Evolutionary conservation across 768 basidiomycete species (phyloP), one percentile per base, ranked within the genome.

Genomic region (Clitopilus passeckerianus): DNA sequence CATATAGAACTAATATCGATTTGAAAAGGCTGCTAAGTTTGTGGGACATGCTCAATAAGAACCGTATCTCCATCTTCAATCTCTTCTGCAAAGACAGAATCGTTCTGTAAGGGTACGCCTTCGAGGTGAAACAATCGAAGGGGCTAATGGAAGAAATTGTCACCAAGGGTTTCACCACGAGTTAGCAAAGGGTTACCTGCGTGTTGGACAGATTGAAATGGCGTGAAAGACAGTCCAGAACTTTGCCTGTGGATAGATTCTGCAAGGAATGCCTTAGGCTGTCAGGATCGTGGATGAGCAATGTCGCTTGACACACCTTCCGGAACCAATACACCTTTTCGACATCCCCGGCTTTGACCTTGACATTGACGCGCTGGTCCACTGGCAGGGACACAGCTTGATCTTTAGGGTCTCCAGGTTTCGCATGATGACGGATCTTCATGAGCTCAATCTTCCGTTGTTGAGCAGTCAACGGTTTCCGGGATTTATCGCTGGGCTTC

Each of bases 351-450:
- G 63, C 61, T 4, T 64, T 61, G 5, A 86, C 80, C 37, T 74
- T 81, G 34, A 91, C 64, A 67, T 89, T 82, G 43, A 89, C 63
- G 22, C 90, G 81, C 59, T 89, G 78, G 22, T 82, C 80, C 46
- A 83, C 65, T 14, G 84, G 73, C 0, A 84, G 69, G 15, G 73
- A 71, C 10, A 76, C 73, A 1, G 71, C 56, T 56, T 74, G 80
- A 66, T 87, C 85, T 64, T 80, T 84, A 18, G 81, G 77, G 64
- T 92, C 85, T 7, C 75, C 83, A 2, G 90, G 82, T 43, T 74
- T 64, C 10, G 92, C 92, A 37, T 75, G 78, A 67, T 89, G 90
- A 57, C 86, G 84, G 80, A 93, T 81, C 67, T 85, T 90, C 81
- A 93, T 89, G 5, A 86, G 67, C 65, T 86, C 82, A 16, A 91